Conservation (phyloP, 352 stramenopile species). For the Pythium vanterpoolii region DNA sequence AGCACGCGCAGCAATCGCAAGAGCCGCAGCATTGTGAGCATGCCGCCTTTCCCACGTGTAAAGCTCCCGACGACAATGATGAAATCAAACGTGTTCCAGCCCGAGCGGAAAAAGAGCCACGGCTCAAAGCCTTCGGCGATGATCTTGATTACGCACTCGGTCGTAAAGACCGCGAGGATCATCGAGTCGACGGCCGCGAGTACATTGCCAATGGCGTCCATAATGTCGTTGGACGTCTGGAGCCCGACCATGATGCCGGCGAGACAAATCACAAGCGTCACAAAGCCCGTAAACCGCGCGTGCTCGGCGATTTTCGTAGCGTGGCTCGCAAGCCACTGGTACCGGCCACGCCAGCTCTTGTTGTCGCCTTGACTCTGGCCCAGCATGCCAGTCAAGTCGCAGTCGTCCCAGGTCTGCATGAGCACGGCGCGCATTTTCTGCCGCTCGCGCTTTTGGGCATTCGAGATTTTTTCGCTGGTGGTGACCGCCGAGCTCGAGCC, state of each 20-base stretch:
- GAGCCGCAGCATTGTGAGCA: constrained; percentile 82
- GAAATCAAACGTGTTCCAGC: constrained; percentile 85
- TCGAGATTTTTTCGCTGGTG: constrained; percentile 45
- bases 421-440: constrained; percentile 76
- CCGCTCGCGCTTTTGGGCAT: constrained; percentile 50
- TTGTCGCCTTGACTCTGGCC: constrained; percentile 43
- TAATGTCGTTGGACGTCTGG: constrained; percentile 57
- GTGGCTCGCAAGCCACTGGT: constrained; percentile 37
- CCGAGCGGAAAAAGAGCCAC: constrained; percentile 69
- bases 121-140: constrained; percentile 71
- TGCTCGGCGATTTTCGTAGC: constrained; percentile 57
- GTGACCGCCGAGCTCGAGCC: neutral
- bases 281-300: constrained; percentile 56
- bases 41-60: constrained; percentile 55
- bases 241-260: constrained; percentile 75
- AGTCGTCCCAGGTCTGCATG: constrained; percentile 75
- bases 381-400: constrained; percentile 63
- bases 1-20: constrained; percentile 81
- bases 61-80: constrained; percentile 82
- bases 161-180: constrained; percentile 74
- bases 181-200: constrained; percentile 53
- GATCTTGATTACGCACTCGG: constrained; percentile 77
- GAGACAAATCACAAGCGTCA: constrained; percentile 75
- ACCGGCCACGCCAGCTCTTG: constrained; percentile 45
- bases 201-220: constrained; percentile 44